Conservation (phyloP, 2,329 filamentous ascomycete species). For the Aspergillus sp. region DNA sequence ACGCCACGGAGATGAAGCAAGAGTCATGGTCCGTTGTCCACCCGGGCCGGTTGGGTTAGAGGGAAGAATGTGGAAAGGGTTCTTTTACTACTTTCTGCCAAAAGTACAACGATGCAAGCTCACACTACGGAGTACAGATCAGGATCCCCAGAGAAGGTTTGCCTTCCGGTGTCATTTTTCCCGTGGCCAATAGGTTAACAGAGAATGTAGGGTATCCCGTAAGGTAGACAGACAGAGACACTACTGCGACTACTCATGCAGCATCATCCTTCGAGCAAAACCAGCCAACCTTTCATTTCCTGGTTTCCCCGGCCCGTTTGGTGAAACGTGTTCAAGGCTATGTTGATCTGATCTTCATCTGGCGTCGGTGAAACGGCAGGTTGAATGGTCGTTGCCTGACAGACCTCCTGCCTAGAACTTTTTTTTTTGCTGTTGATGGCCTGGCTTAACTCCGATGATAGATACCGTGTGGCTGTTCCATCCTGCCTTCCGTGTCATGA, state of each 20-base stretch:
- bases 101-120: background rate
- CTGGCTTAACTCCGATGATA: background rate
- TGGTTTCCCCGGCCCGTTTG: background rate
- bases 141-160: background rate
- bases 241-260: background rate
- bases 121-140: background rate
- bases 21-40: background rate
- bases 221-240: background rate
- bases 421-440: background rate
- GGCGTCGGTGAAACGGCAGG: background rate
- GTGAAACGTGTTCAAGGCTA: background rate
- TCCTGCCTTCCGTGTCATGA: background rate
- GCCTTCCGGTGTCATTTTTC: background rate
- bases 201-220: background rate
- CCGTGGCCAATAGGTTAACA: background rate
- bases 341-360: background rate
- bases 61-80: background rate
- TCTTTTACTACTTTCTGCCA: background rate
- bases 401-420: background rate
- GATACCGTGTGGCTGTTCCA: background rate
- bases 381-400: background rate
- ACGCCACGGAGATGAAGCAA: background rate
- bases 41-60: background rate
- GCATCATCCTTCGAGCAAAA: background rate
- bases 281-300: background rate